Conservation (phyloP, 139 green algal species). For the Chlamydomonas sp. region DNA sequence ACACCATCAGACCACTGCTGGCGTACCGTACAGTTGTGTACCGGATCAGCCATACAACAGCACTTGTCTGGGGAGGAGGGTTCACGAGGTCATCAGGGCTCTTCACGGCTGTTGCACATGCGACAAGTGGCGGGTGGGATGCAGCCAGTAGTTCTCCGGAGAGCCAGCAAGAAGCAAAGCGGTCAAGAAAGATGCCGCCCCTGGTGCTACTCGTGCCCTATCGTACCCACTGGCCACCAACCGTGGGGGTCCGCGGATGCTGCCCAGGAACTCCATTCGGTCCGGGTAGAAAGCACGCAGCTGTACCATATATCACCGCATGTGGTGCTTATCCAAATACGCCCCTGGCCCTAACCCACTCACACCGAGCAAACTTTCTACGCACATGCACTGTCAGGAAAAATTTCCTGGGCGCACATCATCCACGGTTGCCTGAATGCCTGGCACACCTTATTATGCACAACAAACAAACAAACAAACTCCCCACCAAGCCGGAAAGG, state of each 20-base stretch:
- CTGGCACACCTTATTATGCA: too few species aligned
- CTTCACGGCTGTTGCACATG: not conserved
- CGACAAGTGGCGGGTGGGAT: too few species aligned
- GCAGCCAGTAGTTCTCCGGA: not conserved
- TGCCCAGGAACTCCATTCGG: not conserved
- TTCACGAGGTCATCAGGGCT: not conserved
- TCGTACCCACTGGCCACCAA: not conserved
- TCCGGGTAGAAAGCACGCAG: too few species aligned
- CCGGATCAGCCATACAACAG: not conserved
- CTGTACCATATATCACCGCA: too few species aligned
- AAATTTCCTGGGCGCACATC: too few species aligned
- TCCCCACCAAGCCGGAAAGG: not conserved
- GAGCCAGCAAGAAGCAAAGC: not conserved
- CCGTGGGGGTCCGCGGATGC: not conserved
- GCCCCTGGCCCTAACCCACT: too few species aligned
- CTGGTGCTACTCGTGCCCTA: not conserved
- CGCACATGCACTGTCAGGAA: too few species aligned
- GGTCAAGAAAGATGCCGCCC: not conserved
- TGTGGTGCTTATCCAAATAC: too few species aligned
- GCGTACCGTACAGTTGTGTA: not conserved
- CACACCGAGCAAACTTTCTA: too few species aligned
- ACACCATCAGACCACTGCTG: too few species aligned
- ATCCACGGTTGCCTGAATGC: too few species aligned
- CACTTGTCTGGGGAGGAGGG: not conserved
- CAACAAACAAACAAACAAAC: too few species aligned